These are phyloP conservation scores for Yamadazyma aaseri DNA, from an alignment of 1,139 yeast species.

Conservation along the genomic window DNA sequence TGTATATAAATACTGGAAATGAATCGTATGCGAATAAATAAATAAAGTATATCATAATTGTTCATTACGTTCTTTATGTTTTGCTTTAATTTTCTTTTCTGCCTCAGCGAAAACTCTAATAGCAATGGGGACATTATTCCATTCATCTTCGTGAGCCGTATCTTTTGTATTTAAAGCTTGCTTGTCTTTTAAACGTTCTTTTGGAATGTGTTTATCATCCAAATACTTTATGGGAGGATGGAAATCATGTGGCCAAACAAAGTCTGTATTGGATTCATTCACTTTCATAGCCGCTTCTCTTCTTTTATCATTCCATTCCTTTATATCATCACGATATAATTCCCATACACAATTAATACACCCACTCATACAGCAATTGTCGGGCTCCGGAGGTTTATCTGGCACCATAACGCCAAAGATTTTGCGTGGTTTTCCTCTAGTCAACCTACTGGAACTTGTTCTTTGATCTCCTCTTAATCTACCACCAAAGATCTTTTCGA, in stretches of 20 bases:
- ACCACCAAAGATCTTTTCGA: constrained; percentile 56
- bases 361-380: constrained; percentile 97
- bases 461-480: constrained; percentile 56
- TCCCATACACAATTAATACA: constrained; percentile 98
- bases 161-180: constrained; percentile 17
- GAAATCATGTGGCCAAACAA: constrained; percentile 79
- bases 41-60: constrained; percentile 1
- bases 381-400: constrained; percentile 80
- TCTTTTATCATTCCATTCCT: constrained; percentile 71
- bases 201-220: constrained; percentile 33
- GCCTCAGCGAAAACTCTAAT: constrained; percentile 81
- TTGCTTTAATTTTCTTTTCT: constrained; percentile 62
- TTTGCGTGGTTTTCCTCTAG: constrained; percentile 37
- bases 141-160: constrained; percentile 28
- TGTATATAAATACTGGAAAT: constrained; percentile 4
- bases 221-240: constrained; percentile 58
- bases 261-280: constrained; percentile 34
- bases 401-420: constrained; percentile 82
- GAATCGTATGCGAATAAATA: constrained; percentile 1
- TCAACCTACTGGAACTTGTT: constrained; percentile 48
- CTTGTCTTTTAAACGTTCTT: constrained; percentile 14
- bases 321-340: constrained; percentile 78
- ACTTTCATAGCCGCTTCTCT: constrained; percentile 60
- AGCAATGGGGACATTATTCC: constrained; percentile 74
- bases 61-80: constrained; percentile 12